Conservation (phyloP, 1,284 basidiomycete species). For the Boletellus dicymbophilus region DNA sequence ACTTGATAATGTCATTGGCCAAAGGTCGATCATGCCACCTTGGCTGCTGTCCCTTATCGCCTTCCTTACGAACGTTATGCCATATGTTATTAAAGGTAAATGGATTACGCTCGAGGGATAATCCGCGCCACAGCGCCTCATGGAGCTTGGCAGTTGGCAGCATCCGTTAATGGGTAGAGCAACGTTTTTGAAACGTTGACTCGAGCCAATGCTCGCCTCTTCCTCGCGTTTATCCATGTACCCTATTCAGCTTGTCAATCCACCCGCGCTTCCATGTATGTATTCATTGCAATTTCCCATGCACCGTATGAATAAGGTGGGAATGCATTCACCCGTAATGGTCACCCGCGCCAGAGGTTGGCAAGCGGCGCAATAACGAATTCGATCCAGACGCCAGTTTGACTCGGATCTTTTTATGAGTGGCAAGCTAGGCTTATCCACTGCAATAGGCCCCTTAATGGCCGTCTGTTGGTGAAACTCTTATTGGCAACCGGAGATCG, state of each 20-base stretch:
- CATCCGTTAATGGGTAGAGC: background rate
- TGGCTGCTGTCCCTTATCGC: background rate
- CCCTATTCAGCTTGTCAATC: background rate
- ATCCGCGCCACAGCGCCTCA: constrained; percentile 17
- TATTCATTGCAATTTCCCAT: background rate
- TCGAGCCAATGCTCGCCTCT: background rate
- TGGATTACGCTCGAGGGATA: background rate
- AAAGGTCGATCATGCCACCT: constrained; percentile 5
- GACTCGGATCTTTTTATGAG: too few relatives aligned
- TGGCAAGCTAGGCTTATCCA: too few relatives aligned
- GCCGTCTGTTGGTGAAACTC: too few relatives aligned
- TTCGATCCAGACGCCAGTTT: too few relatives aligned
- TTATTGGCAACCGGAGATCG: too few relatives aligned
- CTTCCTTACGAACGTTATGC: constrained; percentile 2
- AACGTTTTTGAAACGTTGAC: constrained; percentile 22
- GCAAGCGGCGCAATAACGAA: too few relatives aligned
- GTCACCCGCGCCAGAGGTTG: too few relatives aligned
- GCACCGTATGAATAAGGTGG: background rate
- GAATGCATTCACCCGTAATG: background rate
- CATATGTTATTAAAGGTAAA: background rate
- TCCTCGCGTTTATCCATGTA: background rate
- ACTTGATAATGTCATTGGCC: too few relatives aligned
- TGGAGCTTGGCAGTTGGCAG: constrained; percentile 26
- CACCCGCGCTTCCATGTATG: background rate
- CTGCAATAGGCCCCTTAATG: too few relatives aligned